Evolutionary conservation across 1,139 yeast species (phyloP), one percentile per base, ranked within the genome.

Genomic region (Arxiozyma telluris): DNA sequence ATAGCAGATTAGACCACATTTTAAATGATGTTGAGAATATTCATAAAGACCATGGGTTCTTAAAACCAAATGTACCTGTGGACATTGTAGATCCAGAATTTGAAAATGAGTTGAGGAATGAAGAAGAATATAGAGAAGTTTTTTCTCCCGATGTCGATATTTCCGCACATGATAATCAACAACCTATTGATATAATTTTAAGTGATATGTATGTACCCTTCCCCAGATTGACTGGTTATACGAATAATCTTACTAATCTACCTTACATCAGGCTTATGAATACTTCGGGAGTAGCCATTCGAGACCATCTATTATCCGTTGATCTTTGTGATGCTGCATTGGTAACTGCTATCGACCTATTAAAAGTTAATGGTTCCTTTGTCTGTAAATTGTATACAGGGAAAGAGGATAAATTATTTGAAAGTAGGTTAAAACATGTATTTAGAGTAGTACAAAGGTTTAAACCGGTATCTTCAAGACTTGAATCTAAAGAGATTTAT

Each of bases 311-410:
- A 1, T 74, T 76, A 53, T 67, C 67, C 1, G 57, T 81, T 79
- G 96, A 91, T 67, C 72, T 93, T 54, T 93, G 97, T 59, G 97
- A 93, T 66, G 96, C 98, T 0, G 91, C 96, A 0, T 72, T 93
- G 56, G 75, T 88, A 17, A 77, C 91, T 54, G 83, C 90, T 2
- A 78, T 87, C 52, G 88, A 83, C 57, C 68, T 85, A 3, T 71
- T 93, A 54, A 81, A 76, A 58, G 81, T 84, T 15, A 79, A 79
- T 11, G 98, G 98, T 1, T 70, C 76, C 8, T 80, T 89, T 62
- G 83, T 90, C 6, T 79, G 95, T 61, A 83, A 94, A 65, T 77
- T 87, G 57, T 81, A 79, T 59, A 74, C 82, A 0, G 94, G 96
- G 0, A 72, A 79, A 27, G 96, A 89, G 63, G 85, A 88, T 61